phyloP scores from a whole-genome alignment of 2,329 filamentous ascomycete species.

The Onygenales sp. region DNA sequence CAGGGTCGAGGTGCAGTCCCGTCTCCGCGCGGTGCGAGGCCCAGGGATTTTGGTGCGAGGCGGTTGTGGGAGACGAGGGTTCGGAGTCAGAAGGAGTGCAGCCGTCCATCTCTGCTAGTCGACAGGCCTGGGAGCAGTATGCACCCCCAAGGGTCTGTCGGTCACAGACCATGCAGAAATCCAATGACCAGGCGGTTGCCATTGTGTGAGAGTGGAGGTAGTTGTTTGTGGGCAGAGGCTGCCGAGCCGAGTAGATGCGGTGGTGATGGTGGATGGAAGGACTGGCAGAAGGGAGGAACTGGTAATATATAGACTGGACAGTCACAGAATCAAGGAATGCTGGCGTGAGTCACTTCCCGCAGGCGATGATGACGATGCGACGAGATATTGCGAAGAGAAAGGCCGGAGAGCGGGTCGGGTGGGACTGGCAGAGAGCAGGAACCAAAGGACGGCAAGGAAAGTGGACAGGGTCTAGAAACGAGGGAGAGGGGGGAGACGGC shows the following conservation, averaged over 20 bases:
- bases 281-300: background rate
- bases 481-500: background rate
- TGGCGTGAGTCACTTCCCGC: background rate
- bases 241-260: background rate
- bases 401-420: background rate
- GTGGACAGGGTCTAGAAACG: background rate
- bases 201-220: conserved; percentile 11
- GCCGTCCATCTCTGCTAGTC: conserved; percentile 77
- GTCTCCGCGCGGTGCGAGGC: conserved; percentile 13
- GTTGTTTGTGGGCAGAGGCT: background rate
- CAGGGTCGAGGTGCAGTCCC: conserved; percentile 60
- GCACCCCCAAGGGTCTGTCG: conserved; percentile 71
- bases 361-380: background rate
- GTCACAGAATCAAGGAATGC: background rate
- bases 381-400: background rate
- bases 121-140: conserved; percentile 89
- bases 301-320: background rate
- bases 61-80: conserved; percentile 14
- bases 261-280: background rate
- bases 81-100: conserved; percentile 41
- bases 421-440: background rate
- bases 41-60: conserved; percentile 13
- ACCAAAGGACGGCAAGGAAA: background rate
- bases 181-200: conserved; percentile 60
- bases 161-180: conserved; percentile 92